These are phyloP conservation scores for Leccinum longicurvipes DNA, from an alignment of 768 basidiomycete genomes.

Conservation along the genomic window DNA sequence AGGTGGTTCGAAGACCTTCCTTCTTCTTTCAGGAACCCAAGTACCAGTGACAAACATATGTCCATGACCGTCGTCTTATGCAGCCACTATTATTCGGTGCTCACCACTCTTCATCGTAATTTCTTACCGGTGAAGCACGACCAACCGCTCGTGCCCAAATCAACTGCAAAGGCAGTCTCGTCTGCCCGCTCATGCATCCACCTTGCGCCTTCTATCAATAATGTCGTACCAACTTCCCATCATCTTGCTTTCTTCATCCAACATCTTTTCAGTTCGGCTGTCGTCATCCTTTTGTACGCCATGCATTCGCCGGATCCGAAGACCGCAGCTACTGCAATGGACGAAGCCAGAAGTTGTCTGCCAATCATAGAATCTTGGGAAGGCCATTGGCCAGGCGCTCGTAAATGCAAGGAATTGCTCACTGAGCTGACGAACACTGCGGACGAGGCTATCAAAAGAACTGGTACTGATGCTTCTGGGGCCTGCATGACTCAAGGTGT, in stretches of 20 bases:
- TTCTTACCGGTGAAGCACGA: slow-evolving; percentile 78
- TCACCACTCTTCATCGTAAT: slow-evolving; percentile 86
- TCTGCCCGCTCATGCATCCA: slow-evolving; percentile 84
- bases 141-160: slow-evolving; percentile 63
- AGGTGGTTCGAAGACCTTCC: slow-evolving; percentile 85
- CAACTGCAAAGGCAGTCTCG: slow-evolving; percentile 75
- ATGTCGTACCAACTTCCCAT: slow-evolving; percentile 80
- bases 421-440: slow-evolving; percentile 67
- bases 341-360: slow-evolving; percentile 74
- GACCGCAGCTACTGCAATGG: slow-evolving; percentile 70
- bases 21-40: slow-evolving; percentile 67
- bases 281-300: slow-evolving; percentile 79
- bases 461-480: slow-evolving; percentile 15
- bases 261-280: slow-evolving; percentile 84
- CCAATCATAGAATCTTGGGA: slow-evolving; percentile 76
- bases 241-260: slow-evolving; percentile 89
- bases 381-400: slow-evolving; percentile 83
- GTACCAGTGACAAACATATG: slow-evolving; percentile 72
- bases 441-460: slow-evolving; percentile 55
- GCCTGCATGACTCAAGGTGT: slow-evolving; percentile 26
- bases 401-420: slow-evolving; percentile 81
- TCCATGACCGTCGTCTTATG: slow-evolving; percentile 83
- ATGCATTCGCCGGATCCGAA: slow-evolving; percentile 75
- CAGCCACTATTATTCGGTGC: slow-evolving; percentile 85
- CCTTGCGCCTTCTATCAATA: slow-evolving; percentile 80